Conservation (phyloP, 495 filamentous ascomycete genomes). For the Massariosphaeria phaeospora region DNA sequence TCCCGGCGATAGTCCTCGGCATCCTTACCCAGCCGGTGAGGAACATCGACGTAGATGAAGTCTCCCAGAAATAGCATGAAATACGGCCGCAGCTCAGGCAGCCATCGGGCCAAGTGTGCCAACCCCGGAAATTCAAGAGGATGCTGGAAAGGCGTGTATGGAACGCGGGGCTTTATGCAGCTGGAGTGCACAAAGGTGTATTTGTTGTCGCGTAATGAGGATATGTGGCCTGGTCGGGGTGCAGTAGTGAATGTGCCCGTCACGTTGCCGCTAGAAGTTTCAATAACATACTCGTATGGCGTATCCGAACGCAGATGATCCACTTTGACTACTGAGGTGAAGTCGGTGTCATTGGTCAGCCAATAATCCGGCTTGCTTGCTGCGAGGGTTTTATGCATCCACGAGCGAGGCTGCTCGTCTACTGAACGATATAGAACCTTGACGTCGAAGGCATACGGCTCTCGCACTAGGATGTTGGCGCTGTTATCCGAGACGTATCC, state of each 20-base stretch:
- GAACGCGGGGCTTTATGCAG: conserved; percentile 85
- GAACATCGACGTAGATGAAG: conserved; percentile 96
- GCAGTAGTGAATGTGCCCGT: conserved; percentile 72
- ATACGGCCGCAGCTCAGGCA: conserved; percentile 60
- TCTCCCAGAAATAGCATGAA: conserved; percentile 99
- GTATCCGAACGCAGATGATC: conserved; percentile 54
- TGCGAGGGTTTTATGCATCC: conserved; percentile 47
- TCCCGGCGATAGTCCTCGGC: conserved; percentile 77
- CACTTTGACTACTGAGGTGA: conserved; percentile 61
- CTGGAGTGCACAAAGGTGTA: conserved; percentile 88
- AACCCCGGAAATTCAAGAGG: conserved; percentile 77
- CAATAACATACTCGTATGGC: conserved; percentile 68
- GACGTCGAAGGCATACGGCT: conserved; percentile 68
- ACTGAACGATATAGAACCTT: conserved; percentile 57
- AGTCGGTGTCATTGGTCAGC: conserved; percentile 75
- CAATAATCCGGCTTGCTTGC: conserved; percentile 48
- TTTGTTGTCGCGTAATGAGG: conserved; percentile 45
- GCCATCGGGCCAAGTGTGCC: conserved; percentile 55
- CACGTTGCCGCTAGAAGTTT: conserved; percentile 62
- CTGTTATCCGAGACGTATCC: conserved; percentile 79
- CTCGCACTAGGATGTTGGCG: conserved; percentile 77
- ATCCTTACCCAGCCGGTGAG: conserved; percentile 65
- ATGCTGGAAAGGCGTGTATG: conserved; percentile 77
- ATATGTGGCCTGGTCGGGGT: conserved; percentile 56
- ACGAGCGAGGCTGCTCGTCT: conserved; percentile 21